A percentile compares a stretch with the other conserved stretches of the same genome.
phyloP scores from a whole-genome alignment of 805 yeast species.

The Candida coleopterorum region DNA sequence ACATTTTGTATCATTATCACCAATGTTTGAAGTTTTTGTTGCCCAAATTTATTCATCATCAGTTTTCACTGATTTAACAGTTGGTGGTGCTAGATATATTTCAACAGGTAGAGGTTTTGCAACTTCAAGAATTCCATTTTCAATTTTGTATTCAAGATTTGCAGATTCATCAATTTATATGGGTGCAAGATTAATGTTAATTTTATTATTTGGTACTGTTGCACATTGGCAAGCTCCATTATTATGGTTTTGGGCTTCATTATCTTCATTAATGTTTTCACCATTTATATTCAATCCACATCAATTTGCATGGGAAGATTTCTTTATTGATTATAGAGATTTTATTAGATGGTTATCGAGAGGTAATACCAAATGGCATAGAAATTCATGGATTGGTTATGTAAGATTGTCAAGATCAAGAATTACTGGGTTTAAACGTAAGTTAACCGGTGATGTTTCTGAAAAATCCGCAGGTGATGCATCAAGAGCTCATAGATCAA shows the following conservation, averaged over 20 bases:
- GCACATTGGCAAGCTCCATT: conserved; percentile 90
- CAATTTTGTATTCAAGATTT: conserved; percentile 62
- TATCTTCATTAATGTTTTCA: conserved; percentile 80
- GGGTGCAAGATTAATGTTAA: conserved; percentile 75
- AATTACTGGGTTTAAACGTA: conserved; percentile 86
- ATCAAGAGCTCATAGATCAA: conserved; percentile 72
- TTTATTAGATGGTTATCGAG: conserved; percentile 87
- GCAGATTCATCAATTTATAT: conserved; percentile 77
- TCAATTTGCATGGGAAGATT: conserved; percentile 94
- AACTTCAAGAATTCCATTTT: conserved; percentile 63
- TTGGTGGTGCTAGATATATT: conserved; percentile 80
- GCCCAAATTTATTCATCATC: conserved; percentile 74
- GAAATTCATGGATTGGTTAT: conserved; percentile 86
- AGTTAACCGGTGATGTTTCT: conserved; percentile 58
- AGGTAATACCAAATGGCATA: conserved; percentile 86
- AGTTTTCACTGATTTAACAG: conserved; percentile 58
- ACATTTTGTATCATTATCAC: conserved; percentile 68
- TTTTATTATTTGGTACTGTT: conserved; percentile 67
- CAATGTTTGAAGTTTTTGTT: conserved; percentile 74
- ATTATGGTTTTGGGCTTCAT: conserved; percentile 95
- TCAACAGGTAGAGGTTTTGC: conserved; percentile 85
- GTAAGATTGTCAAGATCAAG: conserved; percentile 78
- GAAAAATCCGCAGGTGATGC: conserved; percentile 67
- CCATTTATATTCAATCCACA: conserved; percentile 97
- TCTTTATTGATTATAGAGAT: conserved; percentile 93